Evolutionary conservation across 768 basidiomycete species (phyloP), one percentile per base, ranked within the genome.

Genomic region (Pleurotus tuoliensis): DNA sequence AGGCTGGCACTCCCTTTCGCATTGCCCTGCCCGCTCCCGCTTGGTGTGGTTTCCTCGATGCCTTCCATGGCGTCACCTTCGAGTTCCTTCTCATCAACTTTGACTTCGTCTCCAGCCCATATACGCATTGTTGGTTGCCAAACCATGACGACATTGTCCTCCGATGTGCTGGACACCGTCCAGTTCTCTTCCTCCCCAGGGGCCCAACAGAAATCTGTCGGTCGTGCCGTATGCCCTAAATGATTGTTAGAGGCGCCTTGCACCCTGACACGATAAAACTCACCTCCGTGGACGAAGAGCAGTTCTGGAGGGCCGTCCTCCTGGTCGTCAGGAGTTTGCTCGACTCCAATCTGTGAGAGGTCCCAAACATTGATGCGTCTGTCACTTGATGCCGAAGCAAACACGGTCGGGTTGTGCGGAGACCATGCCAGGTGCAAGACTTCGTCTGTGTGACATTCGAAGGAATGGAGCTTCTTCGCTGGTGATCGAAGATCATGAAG

Each of bases 221-320:
- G 94, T 34, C 92, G 84, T 25, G 92, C 82, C 3, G 92, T 94
- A 64, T 94, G 92, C 18, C 92, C 90, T 92, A 56, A n/a, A 46
- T 20, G 47, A 39, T 46, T n/a, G 18, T 37, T 9, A 22, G 38
- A 16, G 30, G 16, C 3, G 37, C 30, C 27, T 8, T 34, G 3
- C 49, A 3, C 22, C 7, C n/a, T 3, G 9, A 11, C 27, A 9
- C 37, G 12, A 34, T 5, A 3, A 44, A 67, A 61, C 83, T 59
- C 76, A 84, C 90, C 97, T 62, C 97, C 97, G 63, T 99, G 97
- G 47, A 98, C 82, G 70, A 99, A 99, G 61, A 98, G 72, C 57
- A 98, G 73, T 70, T 99, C 97, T 1, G 97, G 97, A 13, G 97
- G 94, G 1, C 97, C 97, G 65, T 99, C 97, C 69, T 99, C 97